phyloP scores from a whole-genome alignment of 805 yeast genomes.

The Hanseniaspora guilliermondii region DNA sequence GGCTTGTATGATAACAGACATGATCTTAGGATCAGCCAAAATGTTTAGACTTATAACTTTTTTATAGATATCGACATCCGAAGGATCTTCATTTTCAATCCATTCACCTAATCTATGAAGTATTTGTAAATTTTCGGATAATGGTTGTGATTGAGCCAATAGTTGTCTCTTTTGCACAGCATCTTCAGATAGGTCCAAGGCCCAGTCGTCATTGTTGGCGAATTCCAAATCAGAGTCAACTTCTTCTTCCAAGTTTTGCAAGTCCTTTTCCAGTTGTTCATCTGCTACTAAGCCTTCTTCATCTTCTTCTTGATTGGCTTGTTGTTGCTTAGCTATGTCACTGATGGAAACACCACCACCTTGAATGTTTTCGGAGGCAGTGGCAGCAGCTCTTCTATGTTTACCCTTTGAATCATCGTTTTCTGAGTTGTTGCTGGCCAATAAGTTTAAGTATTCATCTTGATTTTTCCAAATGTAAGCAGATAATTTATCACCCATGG shows the following conservation, averaged over 20 bases:
- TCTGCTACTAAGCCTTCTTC: slow-evolving; percentile 28
- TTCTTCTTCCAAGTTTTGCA: slow-evolving; percentile 47
- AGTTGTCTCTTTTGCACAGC: slow-evolving; percentile 86
- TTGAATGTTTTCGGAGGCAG: slow-evolving; percentile 78
- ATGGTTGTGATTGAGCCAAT: slow-evolving; percentile 39
- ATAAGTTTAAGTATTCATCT: slow-evolving; percentile 42
- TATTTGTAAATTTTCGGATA: slow-evolving; percentile 34
- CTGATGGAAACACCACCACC: slow-evolving; percentile 76
- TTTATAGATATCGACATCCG: slow-evolving; percentile 85
- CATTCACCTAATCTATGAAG: slow-evolving; percentile 82
- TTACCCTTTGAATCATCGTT: slow-evolving; percentile 23
- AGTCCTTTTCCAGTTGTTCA: slow-evolving; percentile 5
- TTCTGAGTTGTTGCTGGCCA: slow-evolving; percentile 17
- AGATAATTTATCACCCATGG: slow-evolving; percentile 76
- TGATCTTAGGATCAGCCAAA: slow-evolving; percentile 56
- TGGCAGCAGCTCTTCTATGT: slow-evolving; percentile 67
- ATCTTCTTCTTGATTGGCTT: slow-evolving; percentile 38
- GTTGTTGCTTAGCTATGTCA: slow-evolving; percentile 54
- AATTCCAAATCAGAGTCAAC: slow-evolving; percentile 1
- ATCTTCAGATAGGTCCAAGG: slow-evolving; percentile 92
- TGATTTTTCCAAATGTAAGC: slow-evolving; percentile 85
- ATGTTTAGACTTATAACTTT: slow-evolving; percentile 73
- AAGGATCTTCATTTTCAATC: slow-evolving; percentile 57
- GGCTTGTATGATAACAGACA: slow-evolving; percentile 85
- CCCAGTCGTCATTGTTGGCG: slow-evolving; percentile 61